Base-by-base conservation (phyloP, 148 eudicot species). In the Silene uniflora region DNA sequence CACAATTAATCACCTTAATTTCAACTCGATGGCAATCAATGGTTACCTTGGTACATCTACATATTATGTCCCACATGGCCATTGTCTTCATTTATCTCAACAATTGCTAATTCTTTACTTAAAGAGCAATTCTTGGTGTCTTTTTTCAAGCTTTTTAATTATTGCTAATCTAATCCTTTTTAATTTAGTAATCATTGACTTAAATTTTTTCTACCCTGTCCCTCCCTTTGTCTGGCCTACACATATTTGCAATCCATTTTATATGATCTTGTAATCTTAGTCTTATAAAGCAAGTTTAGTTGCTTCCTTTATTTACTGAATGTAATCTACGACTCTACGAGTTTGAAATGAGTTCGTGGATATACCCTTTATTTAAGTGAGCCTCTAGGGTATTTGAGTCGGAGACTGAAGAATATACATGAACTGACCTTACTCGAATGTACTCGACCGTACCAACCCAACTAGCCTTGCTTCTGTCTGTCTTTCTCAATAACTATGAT, bases 21-120 rank as follows among this genome's bases (percentile, higher is more conserved):
- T 59, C 54, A 23, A 67, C 68, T 69, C 81, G 73, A 76, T 82
- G 73, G 67, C 75, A 62, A 62, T 78, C 75, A 62, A 62, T 78
- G 61, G 80, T 75, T 63, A 62, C 68, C 63, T 16, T 65, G 35
- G 58, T 79, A 72, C 83, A 79, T 74, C 59, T 79, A 73, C 85
- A 79, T 74, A 78, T 78, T 75, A 79, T 76, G 81, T 81, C 83
- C 75, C 84, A 75, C 88, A 79, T 81, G 81, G 71, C 71, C 79
- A 23, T 32, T 68, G 79, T 63, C 59, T 56, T 78, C 5, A 63
- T 65, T 19, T 32, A 44, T 66, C 67, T 77, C 56, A 24, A 23
- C 59, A 77, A 21, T 55, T 62, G 70, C 82, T 73, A 78, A 52
- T 79, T 54, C 79, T 23, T 81, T 56, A 78, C 74, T 76, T 85